Evolutionary conservation across 345 rosid species (phyloP).

Genomic region (Gossypium sturtianum): DNA sequence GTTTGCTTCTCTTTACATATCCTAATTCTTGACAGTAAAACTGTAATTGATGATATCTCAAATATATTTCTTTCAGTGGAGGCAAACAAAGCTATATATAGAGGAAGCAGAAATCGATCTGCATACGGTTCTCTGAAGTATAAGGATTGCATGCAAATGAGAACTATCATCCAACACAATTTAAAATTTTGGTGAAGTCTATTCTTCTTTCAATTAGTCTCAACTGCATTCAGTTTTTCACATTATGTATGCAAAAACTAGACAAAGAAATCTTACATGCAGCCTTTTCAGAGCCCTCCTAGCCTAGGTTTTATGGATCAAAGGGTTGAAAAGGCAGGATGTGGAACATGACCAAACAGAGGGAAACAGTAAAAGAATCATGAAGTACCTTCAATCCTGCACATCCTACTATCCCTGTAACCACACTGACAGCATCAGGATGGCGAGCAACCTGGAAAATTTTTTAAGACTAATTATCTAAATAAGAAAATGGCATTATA

Average conservation of each 20-base stretch:
- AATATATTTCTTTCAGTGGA: background rate
- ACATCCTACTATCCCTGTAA: conserved; percentile 96
- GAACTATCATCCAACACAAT: background rate
- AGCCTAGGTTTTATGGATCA: background rate
- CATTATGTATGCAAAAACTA: background rate
- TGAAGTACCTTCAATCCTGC: conserved; percentile 73
- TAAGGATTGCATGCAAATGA: background rate
- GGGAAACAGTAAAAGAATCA: background rate
- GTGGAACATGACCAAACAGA: background rate
- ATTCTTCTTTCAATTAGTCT: background rate
- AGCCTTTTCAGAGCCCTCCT: background rate
- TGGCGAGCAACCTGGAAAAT: conserved; percentile 81
- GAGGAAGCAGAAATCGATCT: background rate
- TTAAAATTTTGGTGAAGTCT: background rate
- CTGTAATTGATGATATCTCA: background rate
- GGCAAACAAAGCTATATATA: background rate
- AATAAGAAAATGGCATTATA: background rate
- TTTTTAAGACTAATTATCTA: conserved; percentile 11
- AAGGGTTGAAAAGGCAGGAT: background rate
- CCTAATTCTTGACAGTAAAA: background rate
- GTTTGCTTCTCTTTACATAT: conserved; percentile 1
- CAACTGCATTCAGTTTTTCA: background rate
- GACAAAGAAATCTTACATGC: background rate
- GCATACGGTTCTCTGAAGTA: background rate
- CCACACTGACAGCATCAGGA: conserved; percentile 81